phyloP scores from a whole-genome alignment of 768 basidiomycete species.

The Mycena pura region DNA sequence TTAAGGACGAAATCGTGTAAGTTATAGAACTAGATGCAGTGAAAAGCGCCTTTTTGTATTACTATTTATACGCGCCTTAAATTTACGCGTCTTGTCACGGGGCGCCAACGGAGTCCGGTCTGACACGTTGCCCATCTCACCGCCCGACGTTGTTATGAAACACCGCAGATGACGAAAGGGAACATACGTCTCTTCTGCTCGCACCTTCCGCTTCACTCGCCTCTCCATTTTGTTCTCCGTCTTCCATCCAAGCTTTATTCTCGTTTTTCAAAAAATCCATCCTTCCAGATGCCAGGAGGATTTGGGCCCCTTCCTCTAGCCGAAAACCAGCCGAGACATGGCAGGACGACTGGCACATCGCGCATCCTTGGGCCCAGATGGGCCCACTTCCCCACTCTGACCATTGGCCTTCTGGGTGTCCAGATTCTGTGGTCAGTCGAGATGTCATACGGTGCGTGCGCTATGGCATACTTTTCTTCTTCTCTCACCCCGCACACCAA shows the following conservation, averaged over 20 bases:
- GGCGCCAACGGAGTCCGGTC: too few relatives aligned
- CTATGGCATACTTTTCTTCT: background rate
- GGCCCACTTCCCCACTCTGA: slow-evolving; percentile 72
- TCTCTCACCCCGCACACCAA: slow-evolving; percentile 5
- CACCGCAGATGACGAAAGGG: background rate
- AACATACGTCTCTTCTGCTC: background rate
- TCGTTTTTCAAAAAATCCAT: background rate
- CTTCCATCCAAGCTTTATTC: background rate
- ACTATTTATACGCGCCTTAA: too few relatives aligned
- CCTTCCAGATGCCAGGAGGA: background rate
- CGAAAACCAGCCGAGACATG: slow-evolving; percentile 29
- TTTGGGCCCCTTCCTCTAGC: slow-evolving; percentile 13
- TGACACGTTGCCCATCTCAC: too few relatives aligned
- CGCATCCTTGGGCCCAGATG: slow-evolving; percentile 72
- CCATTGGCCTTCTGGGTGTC: slow-evolving; percentile 81
- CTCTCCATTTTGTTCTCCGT: background rate
- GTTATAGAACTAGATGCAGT: too few relatives aligned
- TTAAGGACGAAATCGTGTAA: too few relatives aligned
- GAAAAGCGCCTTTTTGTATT: too few relatives aligned
- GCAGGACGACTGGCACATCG: slow-evolving; percentile 56
- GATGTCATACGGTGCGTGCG: slow-evolving; percentile 79
- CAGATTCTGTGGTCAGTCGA: slow-evolving; percentile 94
- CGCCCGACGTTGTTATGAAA: too few relatives aligned
- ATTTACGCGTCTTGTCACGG: too few relatives aligned
- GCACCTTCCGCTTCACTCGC: background rate